Evolutionary conservation across 768 basidiomycete genomes (phyloP).

Genomic region (Psilocybe azurescens): DNA sequence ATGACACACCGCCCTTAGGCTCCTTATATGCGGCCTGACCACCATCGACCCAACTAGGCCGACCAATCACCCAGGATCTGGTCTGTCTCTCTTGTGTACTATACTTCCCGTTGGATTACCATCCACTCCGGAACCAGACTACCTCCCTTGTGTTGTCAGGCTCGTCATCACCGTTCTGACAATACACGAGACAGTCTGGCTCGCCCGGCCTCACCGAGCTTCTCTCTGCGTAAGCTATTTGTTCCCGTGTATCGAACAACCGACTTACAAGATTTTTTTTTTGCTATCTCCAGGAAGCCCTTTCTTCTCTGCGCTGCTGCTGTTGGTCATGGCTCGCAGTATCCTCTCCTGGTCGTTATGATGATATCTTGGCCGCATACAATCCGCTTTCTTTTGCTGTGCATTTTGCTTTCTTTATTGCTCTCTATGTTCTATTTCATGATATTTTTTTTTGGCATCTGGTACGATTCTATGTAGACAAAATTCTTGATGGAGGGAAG

Average conservation of each 20-base stretch:
- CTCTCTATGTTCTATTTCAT: constrained; percentile 10
- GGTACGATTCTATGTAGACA: not conserved
- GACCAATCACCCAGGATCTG: not conserved
- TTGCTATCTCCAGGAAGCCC: not conserved
- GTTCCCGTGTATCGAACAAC: not conserved
- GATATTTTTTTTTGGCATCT: not conserved
- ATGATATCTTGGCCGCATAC: no score
- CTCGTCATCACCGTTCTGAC: not conserved
- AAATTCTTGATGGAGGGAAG: not conserved
- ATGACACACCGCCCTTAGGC: constrained; percentile 9
- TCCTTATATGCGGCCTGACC: constrained; percentile 8
- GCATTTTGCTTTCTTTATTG: constrained; percentile 8
- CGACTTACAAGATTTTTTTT: not conserved
- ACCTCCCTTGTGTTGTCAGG: not conserved
- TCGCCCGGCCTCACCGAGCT: not conserved
- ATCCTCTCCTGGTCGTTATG: no score
- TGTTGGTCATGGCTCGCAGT: no score
- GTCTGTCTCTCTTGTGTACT: not conserved
- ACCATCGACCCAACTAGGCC: constrained; percentile 8
- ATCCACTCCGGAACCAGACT: not conserved
- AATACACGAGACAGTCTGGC: not conserved
- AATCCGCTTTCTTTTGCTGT: not conserved
- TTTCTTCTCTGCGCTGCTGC: not conserved
- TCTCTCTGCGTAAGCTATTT: constrained; percentile 3
- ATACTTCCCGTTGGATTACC: not conserved